Percentiles rank a stretch among this genome's conserved stretches.
Evolutionary conservation across 495 filamentous ascomycete genomes (phyloP).

Genomic region (Lasiosphaeris hirsuta): DNA sequence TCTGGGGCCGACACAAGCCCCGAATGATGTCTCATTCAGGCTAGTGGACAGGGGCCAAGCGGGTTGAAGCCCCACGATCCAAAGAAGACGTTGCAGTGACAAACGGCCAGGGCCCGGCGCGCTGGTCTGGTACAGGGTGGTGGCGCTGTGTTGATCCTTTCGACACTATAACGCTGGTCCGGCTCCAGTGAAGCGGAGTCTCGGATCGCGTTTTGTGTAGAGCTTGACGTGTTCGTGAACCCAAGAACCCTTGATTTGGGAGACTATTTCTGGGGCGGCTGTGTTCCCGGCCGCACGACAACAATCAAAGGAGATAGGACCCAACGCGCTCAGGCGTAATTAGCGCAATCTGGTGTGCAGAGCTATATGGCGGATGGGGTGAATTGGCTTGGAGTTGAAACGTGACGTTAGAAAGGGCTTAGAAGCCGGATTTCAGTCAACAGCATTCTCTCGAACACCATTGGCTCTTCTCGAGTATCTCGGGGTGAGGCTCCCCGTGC

Average conservation of each 20-base stretch:
- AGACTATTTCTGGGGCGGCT: conserved; percentile 18
- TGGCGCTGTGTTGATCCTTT: neutral
- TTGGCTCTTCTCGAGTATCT: conserved; percentile 18
- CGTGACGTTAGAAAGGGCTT: neutral
- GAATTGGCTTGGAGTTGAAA: conserved; percentile 7
- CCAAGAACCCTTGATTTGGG: neutral
- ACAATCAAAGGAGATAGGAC: neutral
- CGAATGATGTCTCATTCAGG: too few species aligned
- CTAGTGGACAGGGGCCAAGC: too few species aligned
- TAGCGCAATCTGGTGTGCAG: neutral
- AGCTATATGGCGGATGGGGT: neutral
- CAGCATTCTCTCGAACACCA: conserved; percentile 24
- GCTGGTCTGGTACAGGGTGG: neutral
- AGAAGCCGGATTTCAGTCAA: conserved; percentile 24
- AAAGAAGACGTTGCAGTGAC: neutral
- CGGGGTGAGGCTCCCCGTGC: conserved; percentile 5
- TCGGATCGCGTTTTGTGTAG: too few species aligned
- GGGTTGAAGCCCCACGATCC: too few species aligned
- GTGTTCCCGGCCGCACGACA: neutral
- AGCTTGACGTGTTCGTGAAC: neutral
- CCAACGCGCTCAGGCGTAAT: too few species aligned
- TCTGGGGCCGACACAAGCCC: too few species aligned
- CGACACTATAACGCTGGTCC: too few species aligned
- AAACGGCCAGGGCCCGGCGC: conserved; percentile 6
- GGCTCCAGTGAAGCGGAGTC: too few species aligned